These are phyloP conservation scores for Coemansia sp. DNA, from an alignment of 192 early-diverging fungal species.

Conservation along the genomic window DNA sequence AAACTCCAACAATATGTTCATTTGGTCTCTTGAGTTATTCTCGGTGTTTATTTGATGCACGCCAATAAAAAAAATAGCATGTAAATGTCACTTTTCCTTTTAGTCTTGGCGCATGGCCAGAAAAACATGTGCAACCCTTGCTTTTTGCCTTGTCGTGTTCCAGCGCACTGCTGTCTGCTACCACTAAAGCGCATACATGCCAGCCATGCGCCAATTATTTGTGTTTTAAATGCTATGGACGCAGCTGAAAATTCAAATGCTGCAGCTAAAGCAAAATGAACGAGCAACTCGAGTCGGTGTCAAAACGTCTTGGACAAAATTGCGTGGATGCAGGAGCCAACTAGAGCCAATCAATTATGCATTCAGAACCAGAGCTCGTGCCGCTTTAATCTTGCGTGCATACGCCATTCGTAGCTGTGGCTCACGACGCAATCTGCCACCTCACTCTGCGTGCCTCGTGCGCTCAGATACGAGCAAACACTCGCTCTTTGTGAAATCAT, in stretches of 20 bases:
- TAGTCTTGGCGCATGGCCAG: neutral
- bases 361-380: neutral
- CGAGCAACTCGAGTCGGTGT: neutral
- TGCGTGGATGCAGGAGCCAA: neutral
- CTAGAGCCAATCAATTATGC: neutral
- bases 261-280: neutral
- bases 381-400: conserved; percentile 2
- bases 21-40: neutral
- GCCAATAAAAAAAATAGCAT: neutral
- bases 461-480: neutral
- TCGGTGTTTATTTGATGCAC: neutral
- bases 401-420: neutral
- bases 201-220: neutral
- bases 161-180: neutral
- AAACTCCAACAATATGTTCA: neutral
- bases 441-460: neutral
- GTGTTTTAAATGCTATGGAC: neutral
- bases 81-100: neutral
- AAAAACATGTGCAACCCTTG: neutral
- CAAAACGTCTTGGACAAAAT: neutral
- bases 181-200: neutral
- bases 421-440: neutral
- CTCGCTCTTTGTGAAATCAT: neutral
- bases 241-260: neutral
- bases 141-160: neutral